A percentile compares a stretch with the other conserved stretches of the same genome.
Evolutionary conservation across 768 basidiomycete species (phyloP).

Genomic region (Boletus edulis): DNA sequence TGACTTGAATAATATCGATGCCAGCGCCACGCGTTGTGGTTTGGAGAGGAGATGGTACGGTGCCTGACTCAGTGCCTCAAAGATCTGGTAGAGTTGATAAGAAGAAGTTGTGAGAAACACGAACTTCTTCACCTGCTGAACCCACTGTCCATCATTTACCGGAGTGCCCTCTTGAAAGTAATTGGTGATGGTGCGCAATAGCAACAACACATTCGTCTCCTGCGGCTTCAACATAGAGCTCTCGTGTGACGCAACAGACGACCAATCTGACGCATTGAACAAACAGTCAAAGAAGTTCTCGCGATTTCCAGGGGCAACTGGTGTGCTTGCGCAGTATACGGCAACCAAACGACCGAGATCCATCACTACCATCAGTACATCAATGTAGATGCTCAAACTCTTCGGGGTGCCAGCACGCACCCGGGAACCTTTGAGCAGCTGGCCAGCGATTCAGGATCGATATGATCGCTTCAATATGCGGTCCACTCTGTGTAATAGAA

Average conservation of each 20-base stretch:
- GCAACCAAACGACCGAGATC: slow-evolving; percentile 80
- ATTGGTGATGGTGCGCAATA: slow-evolving; percentile 80
- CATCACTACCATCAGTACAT: slow-evolving; percentile 52
- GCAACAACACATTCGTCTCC: slow-evolving; percentile 83
- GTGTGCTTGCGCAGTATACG: slow-evolving; percentile 57
- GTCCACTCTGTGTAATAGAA: slow-evolving; percentile 35
- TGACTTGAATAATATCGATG: slow-evolving; percentile 88
- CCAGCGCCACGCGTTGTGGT: slow-evolving; percentile 69
- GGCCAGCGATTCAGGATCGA: slow-evolving; percentile 77
- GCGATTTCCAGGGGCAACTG: slow-evolving; percentile 42
- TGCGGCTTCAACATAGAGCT: slow-evolving; percentile 61
- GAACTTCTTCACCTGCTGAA: slow-evolving; percentile 40
- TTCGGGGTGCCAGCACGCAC: slow-evolving; percentile 34
- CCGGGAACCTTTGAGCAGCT: slow-evolving; percentile 65
- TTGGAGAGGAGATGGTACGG: slow-evolving; percentile 61
- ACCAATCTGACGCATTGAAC: slow-evolving; percentile 70
- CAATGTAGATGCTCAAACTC: background rate
- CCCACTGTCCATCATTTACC: slow-evolving; percentile 48
- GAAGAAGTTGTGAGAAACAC: slow-evolving; percentile 1
- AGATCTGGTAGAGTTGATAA: slow-evolving; percentile 43
- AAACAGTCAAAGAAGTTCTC: slow-evolving; percentile 58
- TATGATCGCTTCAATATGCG: slow-evolving; percentile 61
- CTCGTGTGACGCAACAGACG: slow-evolving; percentile 42
- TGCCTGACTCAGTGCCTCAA: slow-evolving; percentile 49
- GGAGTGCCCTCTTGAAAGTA: slow-evolving; percentile 56